These are phyloP conservation scores for Mycena sanguinolenta DNA, from an alignment of 768 basidiomycete genomes.

Conservation along the genomic window DNA sequence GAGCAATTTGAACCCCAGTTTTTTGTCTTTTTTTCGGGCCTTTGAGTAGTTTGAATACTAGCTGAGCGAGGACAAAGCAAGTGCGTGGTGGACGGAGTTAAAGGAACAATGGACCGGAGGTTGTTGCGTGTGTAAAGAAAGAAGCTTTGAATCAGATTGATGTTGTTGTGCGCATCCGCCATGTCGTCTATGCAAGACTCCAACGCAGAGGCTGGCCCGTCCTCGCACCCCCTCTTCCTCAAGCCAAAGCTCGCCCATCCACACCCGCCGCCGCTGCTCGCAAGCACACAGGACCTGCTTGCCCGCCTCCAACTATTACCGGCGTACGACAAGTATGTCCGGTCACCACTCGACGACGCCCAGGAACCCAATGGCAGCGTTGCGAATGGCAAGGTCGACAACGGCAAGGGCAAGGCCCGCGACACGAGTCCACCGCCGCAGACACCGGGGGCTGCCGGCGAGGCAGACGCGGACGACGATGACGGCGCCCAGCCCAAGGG, in stretches of 20 bases:
- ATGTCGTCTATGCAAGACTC: neutral
- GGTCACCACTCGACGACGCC: slow-evolving; percentile 57
- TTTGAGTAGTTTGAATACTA: too few relatives aligned
- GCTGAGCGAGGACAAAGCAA: too few relatives aligned
- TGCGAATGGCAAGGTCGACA: slow-evolving; percentile 47
- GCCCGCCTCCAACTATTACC: slow-evolving; percentile 76
- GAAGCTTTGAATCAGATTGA: too few relatives aligned
- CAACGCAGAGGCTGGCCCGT: slow-evolving; percentile 14
- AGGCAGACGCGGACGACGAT: slow-evolving; percentile 63
- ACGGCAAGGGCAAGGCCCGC: slow-evolving; percentile 66
- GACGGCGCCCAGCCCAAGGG: slow-evolving; percentile 67
- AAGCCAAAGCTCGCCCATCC: slow-evolving; percentile 35
- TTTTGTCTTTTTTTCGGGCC: too few relatives aligned
- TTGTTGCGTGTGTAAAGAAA: too few relatives aligned
- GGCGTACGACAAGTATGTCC: slow-evolving; percentile 87
- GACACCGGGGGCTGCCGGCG: slow-evolving; percentile 44
- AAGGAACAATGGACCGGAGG: too few relatives aligned
- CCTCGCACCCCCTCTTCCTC: slow-evolving; percentile 31
- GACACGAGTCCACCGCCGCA: slow-evolving; percentile 47
- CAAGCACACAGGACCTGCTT: slow-evolving; percentile 85
- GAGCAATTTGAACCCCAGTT: too few relatives aligned
- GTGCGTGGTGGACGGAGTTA: too few relatives aligned
- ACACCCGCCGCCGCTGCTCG: slow-evolving; percentile 64
- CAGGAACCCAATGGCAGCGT: slow-evolving; percentile 40
- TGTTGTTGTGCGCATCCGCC: too few relatives aligned